These are phyloP conservation scores for Stropharia rugosoannulata DNA, from an alignment of 768 basidiomycete species.

Conservation along the genomic window DNA sequence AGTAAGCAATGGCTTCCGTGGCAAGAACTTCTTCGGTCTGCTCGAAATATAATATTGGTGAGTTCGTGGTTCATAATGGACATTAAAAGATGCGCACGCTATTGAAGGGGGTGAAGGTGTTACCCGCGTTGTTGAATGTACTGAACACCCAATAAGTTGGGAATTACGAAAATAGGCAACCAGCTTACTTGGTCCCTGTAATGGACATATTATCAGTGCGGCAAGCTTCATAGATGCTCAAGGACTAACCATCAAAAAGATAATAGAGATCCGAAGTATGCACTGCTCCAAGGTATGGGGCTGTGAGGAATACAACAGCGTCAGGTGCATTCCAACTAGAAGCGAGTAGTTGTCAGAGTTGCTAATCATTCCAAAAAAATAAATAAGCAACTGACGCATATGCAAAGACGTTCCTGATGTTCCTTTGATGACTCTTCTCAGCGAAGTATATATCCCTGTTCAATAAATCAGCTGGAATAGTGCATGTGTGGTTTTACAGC, in stretches of 20 bases:
- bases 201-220: neutral
- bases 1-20: slow-evolving; percentile 39
- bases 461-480: neutral
- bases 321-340: slow-evolving; percentile 43
- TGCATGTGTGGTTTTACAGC: neutral
- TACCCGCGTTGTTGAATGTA: slow-evolving; percentile 29
- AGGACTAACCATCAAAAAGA: slow-evolving; percentile 36
- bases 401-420: slow-evolving; percentile 32
- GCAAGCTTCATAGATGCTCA: neutral
- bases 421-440: slow-evolving; percentile 26
- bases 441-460: slow-evolving; percentile 40
- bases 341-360: neutral
- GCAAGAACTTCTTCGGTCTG: slow-evolving; percentile 38
- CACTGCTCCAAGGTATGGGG: slow-evolving; percentile 37
- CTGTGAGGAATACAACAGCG: slow-evolving; percentile 32
- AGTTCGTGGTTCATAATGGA: neutral
- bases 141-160: slow-evolving; percentile 10
- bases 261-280: slow-evolving; percentile 45
- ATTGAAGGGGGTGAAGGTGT: slow-evolving; percentile 37
- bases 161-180: neutral
- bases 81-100: slow-evolving; percentile 19
- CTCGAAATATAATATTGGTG: neutral
- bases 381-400: slow-evolving; percentile 26
- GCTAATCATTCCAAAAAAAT: too few species aligned
- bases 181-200: slow-evolving; percentile 28